These are phyloP conservation scores for Strobilomyces confusus DNA, from an alignment of 768 basidiomycete species.

Conservation along the genomic window DNA sequence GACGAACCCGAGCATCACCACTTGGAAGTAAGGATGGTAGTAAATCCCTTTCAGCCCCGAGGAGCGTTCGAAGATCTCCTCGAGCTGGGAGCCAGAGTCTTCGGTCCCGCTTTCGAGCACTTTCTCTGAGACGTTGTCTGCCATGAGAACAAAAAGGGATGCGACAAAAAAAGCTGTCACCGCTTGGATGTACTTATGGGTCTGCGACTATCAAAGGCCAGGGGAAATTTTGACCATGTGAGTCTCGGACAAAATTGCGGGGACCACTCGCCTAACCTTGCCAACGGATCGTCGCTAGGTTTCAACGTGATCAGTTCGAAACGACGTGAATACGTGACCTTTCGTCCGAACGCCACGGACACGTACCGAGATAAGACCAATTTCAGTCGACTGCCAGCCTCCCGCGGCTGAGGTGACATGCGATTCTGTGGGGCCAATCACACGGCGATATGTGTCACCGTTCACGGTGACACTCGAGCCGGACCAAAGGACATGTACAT, in stretches of 20 bases:
- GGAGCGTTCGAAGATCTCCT: slow-evolving; percentile 42
- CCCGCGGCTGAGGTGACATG: background rate
- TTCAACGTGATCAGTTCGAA: background rate
- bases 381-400: background rate
- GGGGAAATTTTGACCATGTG: slow-evolving; percentile 1
- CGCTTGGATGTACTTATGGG: slow-evolving; percentile 14
- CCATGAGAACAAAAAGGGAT: slow-evolving; percentile 7
- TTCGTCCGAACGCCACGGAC: too few species aligned
- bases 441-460: background rate
- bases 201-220: background rate
- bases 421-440: too few species aligned
- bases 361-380: background rate
- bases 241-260: slow-evolving; percentile 16
- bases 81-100: slow-evolving; percentile 24
- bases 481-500: too few species aligned
- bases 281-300: background rate
- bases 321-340: background rate
- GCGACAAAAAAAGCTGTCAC: background rate
- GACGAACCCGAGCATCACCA: slow-evolving; percentile 63
- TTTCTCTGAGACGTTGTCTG: slow-evolving; percentile 18
- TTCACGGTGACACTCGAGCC: too few species aligned
- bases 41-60: slow-evolving; percentile 54
- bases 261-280: background rate
- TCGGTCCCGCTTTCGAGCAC: slow-evolving; percentile 25
- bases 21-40: slow-evolving; percentile 44